These are phyloP conservation scores for Terana coerulea DNA, from an alignment of 768 basidiomycete species.

Conservation along the genomic window DNA sequence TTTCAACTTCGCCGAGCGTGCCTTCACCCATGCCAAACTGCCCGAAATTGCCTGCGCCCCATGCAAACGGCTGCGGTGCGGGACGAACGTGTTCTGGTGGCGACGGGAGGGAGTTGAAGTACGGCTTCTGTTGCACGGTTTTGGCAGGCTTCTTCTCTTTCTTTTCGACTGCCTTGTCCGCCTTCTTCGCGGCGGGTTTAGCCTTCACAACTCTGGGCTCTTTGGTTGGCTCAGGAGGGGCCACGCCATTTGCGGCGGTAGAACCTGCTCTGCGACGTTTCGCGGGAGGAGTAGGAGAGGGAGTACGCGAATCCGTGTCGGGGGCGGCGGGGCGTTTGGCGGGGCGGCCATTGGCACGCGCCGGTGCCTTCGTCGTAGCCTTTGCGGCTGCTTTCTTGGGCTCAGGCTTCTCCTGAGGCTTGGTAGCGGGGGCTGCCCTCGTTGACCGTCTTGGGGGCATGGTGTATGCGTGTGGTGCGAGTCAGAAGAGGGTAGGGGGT, in stretches of 20 bases:
- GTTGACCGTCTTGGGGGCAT: constrained; percentile 24
- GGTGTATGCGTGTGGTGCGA: constrained; percentile 6
- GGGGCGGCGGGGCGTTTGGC: constrained; percentile 16
- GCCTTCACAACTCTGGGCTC: neutral
- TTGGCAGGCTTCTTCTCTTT: constrained; percentile 4
- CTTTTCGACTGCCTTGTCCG: neutral
- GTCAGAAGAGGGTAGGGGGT: neutral
- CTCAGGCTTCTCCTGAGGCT: constrained; percentile 14
- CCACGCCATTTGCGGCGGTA: constrained; percentile 9
- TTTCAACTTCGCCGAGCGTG: constrained; percentile 63
- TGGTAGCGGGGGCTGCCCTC: constrained; percentile 12
- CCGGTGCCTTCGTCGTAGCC: constrained; percentile 5
- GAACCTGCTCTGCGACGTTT: constrained; percentile 17
- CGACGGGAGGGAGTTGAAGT: constrained; percentile 63
- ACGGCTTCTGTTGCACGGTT: constrained; percentile 32
- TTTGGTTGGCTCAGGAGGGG: neutral
- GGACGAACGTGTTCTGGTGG: constrained; percentile 58
- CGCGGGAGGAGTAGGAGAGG: constrained; percentile 15
- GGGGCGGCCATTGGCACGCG: constrained; percentile 1
- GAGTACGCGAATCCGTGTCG: constrained; percentile 8
- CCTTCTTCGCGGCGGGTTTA: neutral
- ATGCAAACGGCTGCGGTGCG: constrained; percentile 72
- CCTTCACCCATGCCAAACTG: constrained; percentile 91
- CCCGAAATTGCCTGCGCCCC: constrained; percentile 93
- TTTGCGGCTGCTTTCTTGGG: constrained; percentile 14